Evolutionary conservation across 2,329 filamentous ascomycete genomes (phyloP).

Genomic region (Metarhizium rileyi): DNA sequence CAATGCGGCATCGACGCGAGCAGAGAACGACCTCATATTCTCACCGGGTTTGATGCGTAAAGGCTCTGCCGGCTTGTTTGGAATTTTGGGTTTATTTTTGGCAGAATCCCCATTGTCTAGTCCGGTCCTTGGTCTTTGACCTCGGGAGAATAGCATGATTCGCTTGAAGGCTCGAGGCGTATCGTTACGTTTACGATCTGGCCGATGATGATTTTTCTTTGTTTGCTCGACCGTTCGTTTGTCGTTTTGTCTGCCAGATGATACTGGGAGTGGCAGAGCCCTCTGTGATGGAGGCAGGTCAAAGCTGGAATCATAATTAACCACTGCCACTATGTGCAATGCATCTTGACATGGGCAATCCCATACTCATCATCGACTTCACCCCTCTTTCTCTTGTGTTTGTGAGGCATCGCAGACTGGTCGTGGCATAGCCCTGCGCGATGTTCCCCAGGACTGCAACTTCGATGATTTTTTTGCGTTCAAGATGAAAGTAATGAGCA

Average conservation of each 20-base stretch:
- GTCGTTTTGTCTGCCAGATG: conserved; percentile 19
- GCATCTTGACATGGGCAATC: not conserved
- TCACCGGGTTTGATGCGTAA: conserved; percentile 78
- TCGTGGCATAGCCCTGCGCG: not conserved
- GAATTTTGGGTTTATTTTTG: conserved; percentile 12
- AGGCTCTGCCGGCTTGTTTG: conserved; percentile 22
- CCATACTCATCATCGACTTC: conserved; percentile 46
- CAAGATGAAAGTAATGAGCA: too few species aligned
- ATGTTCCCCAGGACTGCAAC: not conserved
- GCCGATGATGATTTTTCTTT: conserved; percentile 32
- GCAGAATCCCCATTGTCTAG: conserved; percentile 56
- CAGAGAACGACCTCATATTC: conserved; percentile 68
- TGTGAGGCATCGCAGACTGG: conserved; percentile 61
- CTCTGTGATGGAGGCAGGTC: conserved; percentile 39
- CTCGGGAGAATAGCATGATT: conserved; percentile 63
- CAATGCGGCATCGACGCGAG: conserved; percentile 74
- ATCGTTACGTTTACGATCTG: conserved; percentile 53
- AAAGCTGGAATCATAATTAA: conserved; percentile 28
- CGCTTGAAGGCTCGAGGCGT: conserved; percentile 81
- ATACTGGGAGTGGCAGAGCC: conserved; percentile 41
- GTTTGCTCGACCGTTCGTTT: conserved; percentile 25
- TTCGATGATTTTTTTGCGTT: not conserved
- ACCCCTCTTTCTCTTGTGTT: conserved; percentile 61
- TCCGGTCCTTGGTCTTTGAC: conserved; percentile 51
- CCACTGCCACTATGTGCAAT: not conserved